Base-by-base conservation (phyloP, 257 asterid genomes). In the Penstemon newberryi region DNA sequence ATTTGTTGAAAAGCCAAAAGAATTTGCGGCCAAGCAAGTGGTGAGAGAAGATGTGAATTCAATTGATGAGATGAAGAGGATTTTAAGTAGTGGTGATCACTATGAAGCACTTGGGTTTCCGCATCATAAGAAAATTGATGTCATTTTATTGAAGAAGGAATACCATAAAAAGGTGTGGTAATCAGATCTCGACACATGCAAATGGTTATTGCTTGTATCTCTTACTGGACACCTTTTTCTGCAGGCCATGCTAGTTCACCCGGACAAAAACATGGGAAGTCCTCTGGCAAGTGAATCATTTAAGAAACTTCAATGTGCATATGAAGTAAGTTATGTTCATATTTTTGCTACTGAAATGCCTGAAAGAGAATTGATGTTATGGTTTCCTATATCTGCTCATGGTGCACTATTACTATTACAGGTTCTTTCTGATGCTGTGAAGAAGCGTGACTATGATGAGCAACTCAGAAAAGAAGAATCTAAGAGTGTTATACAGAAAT, bases 161-260 rank as follows among this genome's bases (percentile, higher is more conserved):
- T 94, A 94, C 70, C 87, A 83, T 50, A 94, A 87, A 82, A 94
- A 91, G 95, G 99, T 94, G 41, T 19, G 81, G 18, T 61, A 47
- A 9, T 57, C 69, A 41, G 15, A 46, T 67, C 60, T 59, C 50
- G n/a, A 8, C 43, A 5, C 50, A 25, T 60, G 64, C 66, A 6
- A 63, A 58, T 72, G 44, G 39, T 77, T 52, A 39, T 15, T 47
- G 47, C 8, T 59, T 5, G 39, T 37, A n/a, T 60, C 25, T 44
- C 47, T 43, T 46, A 53, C 37, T 70, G 37, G 71, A 56, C 45
- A n/a, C 18, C 10, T 8, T 7, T 61, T 64, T 69, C 67, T 53
- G 47, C 60, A 93, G 99, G 97, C 99, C 70, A 91, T 91, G 95
- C 95, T 94, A 73, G 99, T 94, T 74, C 99, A 94, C 79, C 99